These are phyloP conservation scores for Myriosclerotinia curreyana DNA, from an alignment of 2,329 filamentous ascomycete species.

Conservation along the genomic window DNA sequence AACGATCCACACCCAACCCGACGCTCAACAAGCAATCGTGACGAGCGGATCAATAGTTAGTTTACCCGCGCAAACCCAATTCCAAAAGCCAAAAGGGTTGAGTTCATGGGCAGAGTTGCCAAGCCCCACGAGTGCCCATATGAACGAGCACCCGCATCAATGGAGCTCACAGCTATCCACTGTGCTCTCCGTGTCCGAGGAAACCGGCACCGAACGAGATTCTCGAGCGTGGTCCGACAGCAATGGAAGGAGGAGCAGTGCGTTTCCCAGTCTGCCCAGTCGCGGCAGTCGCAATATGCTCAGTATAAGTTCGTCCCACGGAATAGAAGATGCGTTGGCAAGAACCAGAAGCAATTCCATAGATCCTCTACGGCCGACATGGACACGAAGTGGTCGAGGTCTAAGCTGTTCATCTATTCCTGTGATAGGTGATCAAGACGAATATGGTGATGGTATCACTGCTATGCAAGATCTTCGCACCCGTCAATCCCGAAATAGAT, in stretches of 20 bases:
- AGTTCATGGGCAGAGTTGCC: conserved; percentile 40
- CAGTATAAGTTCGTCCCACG: conserved; percentile 53
- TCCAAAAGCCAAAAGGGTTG: conserved; percentile 26
- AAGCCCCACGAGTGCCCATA: conserved; percentile 40
- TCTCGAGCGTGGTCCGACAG: conserved; percentile 47
- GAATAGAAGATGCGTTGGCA: conserved; percentile 29
- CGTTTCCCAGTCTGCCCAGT: conserved; percentile 47
- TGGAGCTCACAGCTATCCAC: conserved; percentile 65
- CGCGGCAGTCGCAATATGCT: conserved; percentile 49
- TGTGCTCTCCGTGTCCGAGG: conserved; percentile 60
- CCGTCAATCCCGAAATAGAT: conserved; percentile 52
- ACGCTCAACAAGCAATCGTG: conserved; percentile 35
- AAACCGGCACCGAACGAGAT: conserved; percentile 44
- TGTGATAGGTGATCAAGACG: conserved; percentile 57
- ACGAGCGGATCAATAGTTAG: conserved; percentile 35
- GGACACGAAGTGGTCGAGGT: conserved; percentile 41
- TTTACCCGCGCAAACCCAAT: conserved; percentile 29
- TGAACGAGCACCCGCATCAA: conserved; percentile 53
- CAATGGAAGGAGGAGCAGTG: conserved; percentile 49
- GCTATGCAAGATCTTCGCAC: conserved; percentile 54
- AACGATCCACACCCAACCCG: conserved; percentile 46
- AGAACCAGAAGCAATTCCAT: conserved; percentile 41
- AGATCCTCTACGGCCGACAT: conserved; percentile 49
- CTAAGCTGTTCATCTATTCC: conserved; percentile 42
- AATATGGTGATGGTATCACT: conserved; percentile 61